Conservation (phyloP, 2,329 filamentous ascomycete genomes). For the Cercospora canescens region DNA sequence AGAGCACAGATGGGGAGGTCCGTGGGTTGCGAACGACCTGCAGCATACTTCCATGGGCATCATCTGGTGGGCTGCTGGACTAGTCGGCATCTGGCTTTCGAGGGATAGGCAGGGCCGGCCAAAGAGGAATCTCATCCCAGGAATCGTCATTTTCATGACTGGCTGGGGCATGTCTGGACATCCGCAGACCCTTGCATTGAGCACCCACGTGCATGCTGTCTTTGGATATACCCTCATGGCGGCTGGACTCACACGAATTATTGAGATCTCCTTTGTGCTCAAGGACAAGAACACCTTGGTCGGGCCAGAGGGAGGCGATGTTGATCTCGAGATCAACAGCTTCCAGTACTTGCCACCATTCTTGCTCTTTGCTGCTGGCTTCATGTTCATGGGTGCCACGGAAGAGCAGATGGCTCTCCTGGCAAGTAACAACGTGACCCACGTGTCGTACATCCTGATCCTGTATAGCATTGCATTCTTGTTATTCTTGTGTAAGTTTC, state of each 20-base stretch:
- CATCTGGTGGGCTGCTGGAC: constrained; percentile 93
- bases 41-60: constrained; percentile 99
- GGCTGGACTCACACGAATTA: constrained; percentile 77
- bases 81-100: constrained; percentile 91
- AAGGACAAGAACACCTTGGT: constrained; percentile 60
- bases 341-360: constrained; percentile 40
- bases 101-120: constrained; percentile 78
- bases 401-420: constrained; percentile 92
- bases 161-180: constrained; percentile 96
- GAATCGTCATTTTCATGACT: constrained; percentile 85
- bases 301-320: constrained; percentile 30
- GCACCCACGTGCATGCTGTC: constrained; percentile 80
- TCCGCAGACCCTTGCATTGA: constrained; percentile 79
- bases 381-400: constrained; percentile 96
- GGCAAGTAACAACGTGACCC: constrained; percentile 71
- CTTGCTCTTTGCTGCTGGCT: constrained; percentile 85
- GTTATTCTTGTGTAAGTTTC: constrained; percentile 73
- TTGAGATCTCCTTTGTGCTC: constrained; percentile 88
- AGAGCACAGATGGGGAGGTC: constrained; percentile 87
- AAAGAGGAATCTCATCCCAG: constrained; percentile 90
- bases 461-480: constrained; percentile 88
- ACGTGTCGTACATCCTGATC: constrained; percentile 89
- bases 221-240: constrained; percentile 97
- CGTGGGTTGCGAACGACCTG: constrained; percentile 91
- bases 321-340: constrained; percentile 52